Conservation (phyloP, 768 basidiomycete species). For the Xerocomellus dryophilus region DNA sequence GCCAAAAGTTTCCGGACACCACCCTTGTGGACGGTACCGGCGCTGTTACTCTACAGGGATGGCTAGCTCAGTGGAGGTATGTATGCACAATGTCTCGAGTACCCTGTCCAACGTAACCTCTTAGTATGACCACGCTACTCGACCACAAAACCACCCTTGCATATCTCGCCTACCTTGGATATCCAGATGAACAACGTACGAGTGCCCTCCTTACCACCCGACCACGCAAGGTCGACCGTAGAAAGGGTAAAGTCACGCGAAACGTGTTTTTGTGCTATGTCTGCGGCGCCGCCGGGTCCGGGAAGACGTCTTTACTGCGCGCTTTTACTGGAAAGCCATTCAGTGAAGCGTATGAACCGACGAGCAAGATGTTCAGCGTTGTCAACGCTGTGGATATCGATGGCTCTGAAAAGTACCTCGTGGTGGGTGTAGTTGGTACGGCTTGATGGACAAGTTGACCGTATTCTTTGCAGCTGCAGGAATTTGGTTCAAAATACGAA, state of each 20-base stretch:
- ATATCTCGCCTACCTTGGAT: constrained; percentile 94
- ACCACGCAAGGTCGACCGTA: constrained; percentile 78
- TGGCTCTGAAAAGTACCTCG: constrained; percentile 92
- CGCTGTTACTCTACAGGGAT: constrained; percentile 93
- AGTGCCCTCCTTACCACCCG: constrained; percentile 82
- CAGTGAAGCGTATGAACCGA: constrained; percentile 75
- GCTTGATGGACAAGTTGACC: not conserved
- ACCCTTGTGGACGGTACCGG: constrained; percentile 85
- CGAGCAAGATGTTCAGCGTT: constrained; percentile 84
- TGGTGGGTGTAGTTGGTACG: constrained; percentile 55
- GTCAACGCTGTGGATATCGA: constrained; percentile 95
- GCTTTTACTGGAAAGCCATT: constrained; percentile 86
- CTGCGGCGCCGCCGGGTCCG: constrained; percentile 92
- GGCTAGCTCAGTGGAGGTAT: constrained; percentile 98
- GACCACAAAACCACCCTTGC: constrained; percentile 89
- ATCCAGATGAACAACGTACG: constrained; percentile 75
- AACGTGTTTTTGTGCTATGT: constrained; percentile 94
- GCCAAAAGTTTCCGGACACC: constrained; percentile 87
- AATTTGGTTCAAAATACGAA: constrained; percentile 96
- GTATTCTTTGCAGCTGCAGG: constrained; percentile 69
- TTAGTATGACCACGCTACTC: constrained; percentile 95
- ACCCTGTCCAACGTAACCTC: not conserved
- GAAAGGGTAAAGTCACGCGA: constrained; percentile 82
- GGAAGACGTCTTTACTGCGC: constrained; percentile 85
- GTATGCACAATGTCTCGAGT: constrained; percentile 18